Conservation (phyloP, 768 basidiomycete genomes). For the Suillus variegatus region DNA sequence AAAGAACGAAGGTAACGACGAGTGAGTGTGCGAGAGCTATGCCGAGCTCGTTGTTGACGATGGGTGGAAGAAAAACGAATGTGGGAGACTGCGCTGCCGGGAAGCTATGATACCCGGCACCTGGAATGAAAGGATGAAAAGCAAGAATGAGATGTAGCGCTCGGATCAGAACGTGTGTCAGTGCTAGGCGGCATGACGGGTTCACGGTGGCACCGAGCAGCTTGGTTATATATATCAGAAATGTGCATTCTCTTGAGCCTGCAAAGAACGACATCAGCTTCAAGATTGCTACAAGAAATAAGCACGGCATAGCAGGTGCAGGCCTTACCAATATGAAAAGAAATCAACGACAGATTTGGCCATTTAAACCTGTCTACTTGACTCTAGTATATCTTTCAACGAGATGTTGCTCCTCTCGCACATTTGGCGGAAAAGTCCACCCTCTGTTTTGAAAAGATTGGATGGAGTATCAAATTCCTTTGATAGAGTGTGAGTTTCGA, state of each 20-base stretch:
- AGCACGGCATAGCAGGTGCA: not conserved
- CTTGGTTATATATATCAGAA: too few relatives aligned
- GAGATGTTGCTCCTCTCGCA: slow-evolving; percentile 57
- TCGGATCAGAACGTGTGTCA: too few relatives aligned
- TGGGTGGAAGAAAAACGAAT: too few relatives aligned
- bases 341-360: not conserved
- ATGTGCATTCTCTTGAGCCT: too few relatives aligned
- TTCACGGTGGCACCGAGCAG: too few relatives aligned
- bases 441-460: slow-evolving; percentile 29
- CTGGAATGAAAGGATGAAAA: slow-evolving; percentile 19
- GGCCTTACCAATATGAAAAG: not conserved
- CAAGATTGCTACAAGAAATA: not conserved
- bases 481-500: not conserved
- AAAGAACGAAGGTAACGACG: too few relatives aligned
- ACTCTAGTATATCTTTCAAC: slow-evolving; percentile 41
- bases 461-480: slow-evolving; percentile 62
- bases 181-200: too few relatives aligned
- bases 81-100: too few relatives aligned
- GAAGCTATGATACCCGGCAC: too few relatives aligned
- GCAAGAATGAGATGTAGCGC: too few relatives aligned
- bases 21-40: too few relatives aligned
- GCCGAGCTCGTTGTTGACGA: too few relatives aligned
- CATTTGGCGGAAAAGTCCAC: slow-evolving; percentile 62
- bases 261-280: not conserved
- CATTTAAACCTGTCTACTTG: slow-evolving; percentile 1